Evolutionary conservation across 176 grass and related monocot genomes (phyloP).

Genomic region (Musa schizocarpa): DNA sequence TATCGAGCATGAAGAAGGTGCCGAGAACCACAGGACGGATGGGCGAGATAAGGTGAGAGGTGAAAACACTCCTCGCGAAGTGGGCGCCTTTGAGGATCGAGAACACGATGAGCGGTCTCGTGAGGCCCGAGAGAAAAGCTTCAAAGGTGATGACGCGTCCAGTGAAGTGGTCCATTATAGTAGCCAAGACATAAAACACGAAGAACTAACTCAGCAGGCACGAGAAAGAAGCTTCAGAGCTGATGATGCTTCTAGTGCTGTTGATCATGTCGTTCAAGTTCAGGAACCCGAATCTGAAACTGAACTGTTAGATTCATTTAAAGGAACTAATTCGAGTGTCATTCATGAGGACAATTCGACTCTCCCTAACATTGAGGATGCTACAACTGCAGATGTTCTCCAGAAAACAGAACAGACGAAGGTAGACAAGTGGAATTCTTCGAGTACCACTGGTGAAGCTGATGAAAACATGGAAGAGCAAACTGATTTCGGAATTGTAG

Average conservation of each 20-base stretch:
- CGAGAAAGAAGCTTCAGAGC: slow-evolving; percentile 11
- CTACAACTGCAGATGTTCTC: slow-evolving; percentile 7
- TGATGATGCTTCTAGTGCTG: slow-evolving; percentile 15
- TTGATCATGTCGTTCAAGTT: slow-evolving; percentile 34
- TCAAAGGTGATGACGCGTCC: slow-evolving; percentile 46
- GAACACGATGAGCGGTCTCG: slow-evolving; percentile 44
- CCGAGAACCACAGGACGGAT: slow-evolving; percentile 17
- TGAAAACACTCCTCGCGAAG: slow-evolving; percentile 34
- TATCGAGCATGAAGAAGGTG: slow-evolving; percentile 47
- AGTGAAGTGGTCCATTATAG: neutral
- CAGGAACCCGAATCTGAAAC: slow-evolving; percentile 35
- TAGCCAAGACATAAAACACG: neutral
- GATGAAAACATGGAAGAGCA: slow-evolving; percentile 15
- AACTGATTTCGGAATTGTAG: slow-evolving; percentile 8
- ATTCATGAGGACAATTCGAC: neutral
- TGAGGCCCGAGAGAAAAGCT: slow-evolving; percentile 59
- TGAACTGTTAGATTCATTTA: slow-evolving; percentile 19
- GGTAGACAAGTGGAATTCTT: neutral
- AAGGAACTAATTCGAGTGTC: slow-evolving; percentile 20
- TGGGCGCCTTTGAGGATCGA: slow-evolving; percentile 49
- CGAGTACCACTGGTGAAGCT: neutral
- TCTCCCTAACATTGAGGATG: slow-evolving; percentile 17
- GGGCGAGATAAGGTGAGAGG: neutral
- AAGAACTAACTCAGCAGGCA: slow-evolving; percentile 20
- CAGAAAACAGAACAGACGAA: neutral